Evolutionary conservation across 768 basidiomycete genomes (phyloP), one percentile per base, ranked within the genome.

Genomic region (Naematelia encephala): DNA sequence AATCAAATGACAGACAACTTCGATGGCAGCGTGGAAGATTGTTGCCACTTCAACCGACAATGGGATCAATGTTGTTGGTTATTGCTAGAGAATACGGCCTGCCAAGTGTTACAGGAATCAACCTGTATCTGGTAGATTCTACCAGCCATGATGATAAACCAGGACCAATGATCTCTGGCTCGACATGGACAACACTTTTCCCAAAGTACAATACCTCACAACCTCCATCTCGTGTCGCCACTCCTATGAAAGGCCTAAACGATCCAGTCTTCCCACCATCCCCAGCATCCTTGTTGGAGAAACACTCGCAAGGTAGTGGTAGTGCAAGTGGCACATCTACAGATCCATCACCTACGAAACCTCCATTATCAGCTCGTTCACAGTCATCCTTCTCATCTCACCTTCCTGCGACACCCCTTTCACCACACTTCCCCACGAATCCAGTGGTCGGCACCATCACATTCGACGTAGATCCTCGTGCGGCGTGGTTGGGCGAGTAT

Each of bases 41-140:
- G 12, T 84, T 97, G 3, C 87, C 92, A 0, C 81, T 98, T 0
- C 85, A 92, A 72, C 81, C 91, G 4, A 90, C 87, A 0, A 79
- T 98, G 1, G 86, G 90, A 43, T 83, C 86, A 0, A 93, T 96
- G 73, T 79, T 96, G 10, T 81, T 81, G 21, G 88, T 90, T 5
- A 96, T 98, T 52, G 91, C 93, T 13, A 87, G 86, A 77, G 93
- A 97, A 78, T 98, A 92, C 70, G 89, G 89, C 2, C 80, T 98
- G 16, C 93, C 93, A 1, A 90, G 87, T 65, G 90, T 89, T 0
- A 78, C 66, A 88, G 91, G 90, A 11, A 78, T 93, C 55, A 80
- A 89, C 47, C 80, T 96, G 4, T 91, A 90, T 76, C 84, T 92
- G 51, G 82, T 80, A 39, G 19, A 63, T 78, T 55, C 68, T 59